Base-by-base conservation (phyloP, 176 grass and related monocot genomes). In the Hordeum marinum region DNA sequence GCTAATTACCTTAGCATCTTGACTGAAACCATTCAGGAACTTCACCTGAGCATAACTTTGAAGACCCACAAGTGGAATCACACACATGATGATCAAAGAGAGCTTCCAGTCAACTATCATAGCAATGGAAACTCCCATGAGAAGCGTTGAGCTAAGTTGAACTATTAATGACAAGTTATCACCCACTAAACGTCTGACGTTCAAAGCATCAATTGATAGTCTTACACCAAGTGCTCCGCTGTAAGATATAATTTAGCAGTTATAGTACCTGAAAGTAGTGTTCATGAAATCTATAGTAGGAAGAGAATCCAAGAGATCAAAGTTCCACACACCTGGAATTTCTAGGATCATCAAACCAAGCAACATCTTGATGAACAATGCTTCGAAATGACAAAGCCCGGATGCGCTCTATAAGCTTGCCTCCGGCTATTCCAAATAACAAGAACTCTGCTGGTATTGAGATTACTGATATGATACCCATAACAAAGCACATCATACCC, bases 11-110 rank as follows among this genome's bases (percentile, higher is more conserved):
- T 98, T 98, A 29, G 91, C 87, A 61, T 95, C 90, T 78, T 90
- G 71, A 84, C 92, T 93, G 25, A 90, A 98, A 6, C 95, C 95
- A 74, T 90, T 92, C 81, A 98, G 65, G 84, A 95, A 98, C 26
- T 87, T 95, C 9, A 91, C 41, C 37, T 98, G 95, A 41, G 77
- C 85, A 78, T 98, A 98, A 42, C 83, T 85, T 76, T 98, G 89
- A 55, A 93, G 68, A 59, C 93, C 91, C 37, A 88, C 85, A 62
- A 98, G 67, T 62, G 95, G 93, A 80, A 98, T 85, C 24, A 78
- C 67, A 17, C 89, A 90, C 7, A 87, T 37, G 68, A 95, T 87
- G 32, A 98, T 84, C 58, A 98, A 48, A 20, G 87, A 11, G 11
- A 98, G 89, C 77, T 82, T 82, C 95, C 93, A 98, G 48, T 91